Conservation (phyloP, 768 basidiomycete genomes). For the Boletus tylopilopsis region DNA sequence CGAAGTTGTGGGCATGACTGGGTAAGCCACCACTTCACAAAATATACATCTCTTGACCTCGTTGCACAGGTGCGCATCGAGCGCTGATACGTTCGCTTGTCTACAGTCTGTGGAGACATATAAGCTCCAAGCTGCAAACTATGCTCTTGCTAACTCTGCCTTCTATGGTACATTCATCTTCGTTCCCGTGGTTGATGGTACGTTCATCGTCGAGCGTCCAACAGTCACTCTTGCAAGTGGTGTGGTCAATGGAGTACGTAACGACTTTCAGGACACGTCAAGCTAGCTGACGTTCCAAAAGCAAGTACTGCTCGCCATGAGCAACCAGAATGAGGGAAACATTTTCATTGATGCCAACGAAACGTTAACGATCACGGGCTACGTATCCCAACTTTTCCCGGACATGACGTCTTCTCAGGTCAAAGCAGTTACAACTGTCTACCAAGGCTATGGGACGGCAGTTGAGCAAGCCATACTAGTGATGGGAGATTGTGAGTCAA, state of each 20-base stretch:
- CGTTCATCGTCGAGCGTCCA: conserved; percentile 42
- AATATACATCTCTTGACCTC: no score
- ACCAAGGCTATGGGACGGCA: conserved; percentile 29
- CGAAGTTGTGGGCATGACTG: conserved; percentile 4
- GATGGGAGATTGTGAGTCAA: conserved; percentile 39
- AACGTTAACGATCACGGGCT: conserved; percentile 18
- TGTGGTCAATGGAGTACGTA: conserved; percentile 40
- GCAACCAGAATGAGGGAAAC: conserved; percentile 33
- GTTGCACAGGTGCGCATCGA: conserved; percentile 30
- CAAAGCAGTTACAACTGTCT: conserved; percentile 25
- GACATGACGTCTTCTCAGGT: conserved; percentile 27
- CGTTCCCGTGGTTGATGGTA: conserved; percentile 47
- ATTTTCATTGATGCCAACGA: conserved; percentile 23
- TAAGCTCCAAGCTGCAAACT: conserved; percentile 34
- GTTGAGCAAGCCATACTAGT: conserved; percentile 33
- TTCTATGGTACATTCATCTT: conserved; percentile 41
- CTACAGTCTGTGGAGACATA: conserved; percentile 33
- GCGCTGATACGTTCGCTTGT: conserved; percentile 36
- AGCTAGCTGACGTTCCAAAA: conserved; percentile 10
- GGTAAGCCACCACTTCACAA: conserved; percentile 3
- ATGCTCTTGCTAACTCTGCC: conserved; percentile 25
- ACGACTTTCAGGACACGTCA: background rate
- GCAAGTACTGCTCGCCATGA: conserved; percentile 21
- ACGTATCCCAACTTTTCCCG: conserved; percentile 39
- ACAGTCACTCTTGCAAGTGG: conserved; percentile 34